These are phyloP conservation scores for Solanum lycopersicoides DNA, from an alignment of 257 asterid species.

Conservation along the genomic window DNA sequence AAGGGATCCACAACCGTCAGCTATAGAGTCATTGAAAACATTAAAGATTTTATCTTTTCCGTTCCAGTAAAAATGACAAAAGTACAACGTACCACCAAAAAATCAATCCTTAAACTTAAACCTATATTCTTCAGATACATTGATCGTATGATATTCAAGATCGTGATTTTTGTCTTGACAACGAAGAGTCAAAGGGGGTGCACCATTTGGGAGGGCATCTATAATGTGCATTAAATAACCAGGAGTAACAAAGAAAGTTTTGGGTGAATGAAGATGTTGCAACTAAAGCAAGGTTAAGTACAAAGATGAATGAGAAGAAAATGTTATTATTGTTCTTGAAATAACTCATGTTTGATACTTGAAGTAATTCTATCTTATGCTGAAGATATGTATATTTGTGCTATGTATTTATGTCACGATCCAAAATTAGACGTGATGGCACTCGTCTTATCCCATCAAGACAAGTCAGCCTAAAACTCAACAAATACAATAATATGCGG, in stretches of 20 bases:
- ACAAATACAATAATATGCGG: too few relatives aligned
- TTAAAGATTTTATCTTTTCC: background rate
- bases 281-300: background rate
- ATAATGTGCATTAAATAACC: background rate
- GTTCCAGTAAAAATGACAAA: background rate
- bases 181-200: background rate
- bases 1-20: background rate
- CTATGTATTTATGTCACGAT: too few relatives aligned
- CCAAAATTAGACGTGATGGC: too few relatives aligned
- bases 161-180: background rate
- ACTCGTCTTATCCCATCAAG: too few relatives aligned
- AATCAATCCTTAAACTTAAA: background rate
- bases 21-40: background rate
- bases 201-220: background rate
- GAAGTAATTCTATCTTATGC: background rate
- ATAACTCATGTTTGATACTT: background rate
- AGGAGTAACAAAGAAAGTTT: background rate
- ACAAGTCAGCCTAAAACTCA: too few relatives aligned
- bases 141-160: background rate
- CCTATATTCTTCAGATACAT: background rate
- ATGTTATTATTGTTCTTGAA: too few relatives aligned
- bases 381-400: background rate
- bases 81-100: background rate
- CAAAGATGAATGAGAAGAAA: background rate
- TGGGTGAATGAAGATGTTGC: background rate